Conservation (phyloP, 176 grass and related monocot species). For the Oryza glumipatula region DNA sequence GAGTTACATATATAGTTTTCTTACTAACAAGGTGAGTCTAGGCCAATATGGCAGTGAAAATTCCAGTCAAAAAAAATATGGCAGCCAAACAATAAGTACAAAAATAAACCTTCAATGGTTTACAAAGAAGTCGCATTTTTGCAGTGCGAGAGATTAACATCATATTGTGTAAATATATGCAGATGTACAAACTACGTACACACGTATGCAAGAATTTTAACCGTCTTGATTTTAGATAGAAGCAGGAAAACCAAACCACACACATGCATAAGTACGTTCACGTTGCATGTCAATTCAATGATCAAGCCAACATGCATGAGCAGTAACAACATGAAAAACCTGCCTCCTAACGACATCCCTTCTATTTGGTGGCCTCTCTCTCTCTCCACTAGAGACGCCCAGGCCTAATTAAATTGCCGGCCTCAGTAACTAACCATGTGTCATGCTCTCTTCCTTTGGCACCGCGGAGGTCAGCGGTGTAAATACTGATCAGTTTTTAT, state of each 20-base stretch:
- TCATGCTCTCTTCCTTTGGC: too few species aligned
- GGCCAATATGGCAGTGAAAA: not conserved
- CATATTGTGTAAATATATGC: too few species aligned
- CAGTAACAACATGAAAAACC: not conserved
- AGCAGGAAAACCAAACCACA: not conserved
- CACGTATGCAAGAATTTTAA: not conserved
- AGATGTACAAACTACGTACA: not conserved
- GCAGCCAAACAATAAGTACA: not conserved
- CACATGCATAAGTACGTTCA: not conserved
- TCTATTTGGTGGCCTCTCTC: too few species aligned
- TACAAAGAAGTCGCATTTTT: too few species aligned
- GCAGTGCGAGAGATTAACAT: too few species aligned
- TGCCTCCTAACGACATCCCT: not conserved
- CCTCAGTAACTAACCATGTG: too few species aligned
- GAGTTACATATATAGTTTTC: too few species aligned
- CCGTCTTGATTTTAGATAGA: not conserved
- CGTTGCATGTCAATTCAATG: conserved; percentile 3
- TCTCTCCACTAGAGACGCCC: too few species aligned
- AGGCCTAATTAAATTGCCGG: too few species aligned
- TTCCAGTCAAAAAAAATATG: not conserved
- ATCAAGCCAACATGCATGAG: not conserved
- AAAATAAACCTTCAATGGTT: not conserved
- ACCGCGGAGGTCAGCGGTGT: too few species aligned
- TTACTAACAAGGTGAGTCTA: too few species aligned
- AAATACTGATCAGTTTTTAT: too few species aligned